Conservation (phyloP, 306 rosid species). For the Citrullus colocynthis region DNA sequence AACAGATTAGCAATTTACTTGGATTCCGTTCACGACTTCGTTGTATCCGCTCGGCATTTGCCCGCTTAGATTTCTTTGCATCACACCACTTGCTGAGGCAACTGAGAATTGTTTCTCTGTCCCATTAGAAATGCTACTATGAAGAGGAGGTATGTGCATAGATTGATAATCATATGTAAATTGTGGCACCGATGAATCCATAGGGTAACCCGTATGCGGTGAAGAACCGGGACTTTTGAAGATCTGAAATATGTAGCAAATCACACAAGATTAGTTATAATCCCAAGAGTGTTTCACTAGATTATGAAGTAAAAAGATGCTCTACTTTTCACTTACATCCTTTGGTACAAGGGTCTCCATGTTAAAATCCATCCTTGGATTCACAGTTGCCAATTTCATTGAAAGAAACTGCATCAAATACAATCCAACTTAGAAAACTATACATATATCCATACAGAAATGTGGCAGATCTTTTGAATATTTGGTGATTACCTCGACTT, state of each 20-base stretch:
- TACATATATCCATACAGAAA: not conserved
- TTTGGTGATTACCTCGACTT: constrained; percentile 39
- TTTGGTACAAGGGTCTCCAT: constrained; percentile 37
- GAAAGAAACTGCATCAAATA: constrained; percentile 41
- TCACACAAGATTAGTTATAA: not conserved
- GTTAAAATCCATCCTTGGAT: constrained; percentile 41
- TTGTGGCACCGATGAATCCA: constrained; percentile 21
- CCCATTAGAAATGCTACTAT: constrained; percentile 16
- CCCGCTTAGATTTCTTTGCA: constrained; percentile 15
- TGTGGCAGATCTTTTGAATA: not conserved
- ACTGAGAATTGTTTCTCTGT: constrained; percentile 23
- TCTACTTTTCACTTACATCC: constrained; percentile 24
- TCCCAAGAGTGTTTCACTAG: not conserved
- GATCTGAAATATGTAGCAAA: constrained; percentile 19
- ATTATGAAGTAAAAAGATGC: not conserved
- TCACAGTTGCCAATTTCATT: constrained; percentile 46
- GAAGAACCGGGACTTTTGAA: constrained; percentile 31
- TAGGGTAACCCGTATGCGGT: constrained; percentile 20
- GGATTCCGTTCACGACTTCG: constrained; percentile 9
- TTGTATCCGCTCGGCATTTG: constrained; percentile 23
- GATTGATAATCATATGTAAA: constrained; percentile 27
- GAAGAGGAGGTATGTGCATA: constrained; percentile 25
- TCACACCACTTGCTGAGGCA: constrained; percentile 14
- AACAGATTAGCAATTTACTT: not conserved
- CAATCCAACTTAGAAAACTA: not conserved